Evolutionary conservation across 768 basidiomycete genomes (phyloP).

Genomic region (Leucogyrophana mollusca): DNA sequence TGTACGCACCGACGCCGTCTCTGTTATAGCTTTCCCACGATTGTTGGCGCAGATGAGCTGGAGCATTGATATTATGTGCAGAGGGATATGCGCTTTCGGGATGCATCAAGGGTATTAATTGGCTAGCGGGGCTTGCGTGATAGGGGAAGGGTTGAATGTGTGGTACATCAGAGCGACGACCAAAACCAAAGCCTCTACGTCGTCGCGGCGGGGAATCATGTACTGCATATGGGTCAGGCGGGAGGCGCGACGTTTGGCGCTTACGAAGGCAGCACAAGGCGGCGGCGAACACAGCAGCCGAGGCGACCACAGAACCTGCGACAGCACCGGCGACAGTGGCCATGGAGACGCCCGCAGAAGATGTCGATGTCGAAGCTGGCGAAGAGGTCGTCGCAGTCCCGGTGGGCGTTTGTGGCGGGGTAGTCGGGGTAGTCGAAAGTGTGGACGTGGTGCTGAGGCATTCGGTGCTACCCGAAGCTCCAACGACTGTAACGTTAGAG

Average conservation of each 20-base stretch:
- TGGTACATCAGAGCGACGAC: too few relatives aligned
- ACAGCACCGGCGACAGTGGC: conserved; percentile 48
- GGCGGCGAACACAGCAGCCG: conserved; percentile 49
- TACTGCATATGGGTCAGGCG: conserved; percentile 15
- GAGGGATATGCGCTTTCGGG: conserved; percentile 7
- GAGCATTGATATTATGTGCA: background rate
- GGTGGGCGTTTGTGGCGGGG: too few relatives aligned
- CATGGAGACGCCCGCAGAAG: conserved; percentile 33
- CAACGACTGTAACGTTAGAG: conserved; percentile 23
- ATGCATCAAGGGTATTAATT: conserved; percentile 5
- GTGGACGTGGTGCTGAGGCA: too few relatives aligned
- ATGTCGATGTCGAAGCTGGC: conserved; percentile 12
- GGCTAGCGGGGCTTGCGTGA: conserved; percentile 15
- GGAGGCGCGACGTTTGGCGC: conserved; percentile 22
- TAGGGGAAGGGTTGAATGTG: conserved; percentile 30
- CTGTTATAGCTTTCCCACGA: conserved; percentile 17
- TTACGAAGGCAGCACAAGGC: conserved; percentile 48
- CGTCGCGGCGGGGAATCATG: conserved; percentile 30
- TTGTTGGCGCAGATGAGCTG: conserved; percentile 8
- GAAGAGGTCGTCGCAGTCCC: conserved; percentile 11
- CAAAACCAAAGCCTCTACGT: too few relatives aligned
- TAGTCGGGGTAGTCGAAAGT: too few relatives aligned
- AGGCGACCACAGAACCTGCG: conserved; percentile 50
- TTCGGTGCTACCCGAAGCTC: too few relatives aligned
- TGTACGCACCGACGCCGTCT: conserved; percentile 14